Evolutionary conservation across 2,329 filamentous ascomycete genomes (phyloP).

Genomic region (Penicillium sp.): DNA sequence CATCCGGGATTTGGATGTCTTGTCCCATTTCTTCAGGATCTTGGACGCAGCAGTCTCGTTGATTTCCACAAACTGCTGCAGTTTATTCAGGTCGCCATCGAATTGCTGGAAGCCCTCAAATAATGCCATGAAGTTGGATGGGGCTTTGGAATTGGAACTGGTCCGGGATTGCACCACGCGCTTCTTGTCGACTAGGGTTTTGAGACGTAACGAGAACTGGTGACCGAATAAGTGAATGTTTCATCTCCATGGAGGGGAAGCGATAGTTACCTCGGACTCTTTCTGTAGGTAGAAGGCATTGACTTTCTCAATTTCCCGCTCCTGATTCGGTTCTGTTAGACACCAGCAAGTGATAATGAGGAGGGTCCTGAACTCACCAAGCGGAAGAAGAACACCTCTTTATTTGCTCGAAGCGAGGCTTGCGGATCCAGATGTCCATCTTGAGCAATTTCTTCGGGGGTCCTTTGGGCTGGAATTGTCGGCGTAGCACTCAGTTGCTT

Average conservation of each 20-base stretch:
- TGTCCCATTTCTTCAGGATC: slow-evolving; percentile 99
- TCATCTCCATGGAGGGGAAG: neutral
- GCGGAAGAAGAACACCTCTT: slow-evolving; percentile 98
- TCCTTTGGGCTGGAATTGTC: slow-evolving; percentile 74
- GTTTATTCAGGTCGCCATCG: slow-evolving; percentile 92
- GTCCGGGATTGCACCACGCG: slow-evolving; percentile 79
- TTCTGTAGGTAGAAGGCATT: slow-evolving; percentile 98
- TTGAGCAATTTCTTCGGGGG: slow-evolving; percentile 36
- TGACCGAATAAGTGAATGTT: neutral
- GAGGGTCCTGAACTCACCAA: slow-evolving; percentile 61
- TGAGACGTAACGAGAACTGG: slow-evolving; percentile 88
- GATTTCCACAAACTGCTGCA: slow-evolving; percentile 96
- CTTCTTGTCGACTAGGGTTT: slow-evolving; percentile 93
- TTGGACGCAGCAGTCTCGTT: slow-evolving; percentile 98
- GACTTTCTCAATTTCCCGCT: slow-evolving; percentile 97
- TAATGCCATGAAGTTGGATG: slow-evolving; percentile 89
- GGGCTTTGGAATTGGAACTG: slow-evolving; percentile 77
- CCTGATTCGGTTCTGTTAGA: slow-evolving; percentile 53
- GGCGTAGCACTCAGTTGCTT: slow-evolving; percentile 95
- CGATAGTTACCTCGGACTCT: slow-evolving; percentile 78
- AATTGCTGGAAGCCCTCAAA: slow-evolving; percentile 98
- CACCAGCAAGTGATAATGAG: neutral
- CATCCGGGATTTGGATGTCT: slow-evolving; percentile 97
- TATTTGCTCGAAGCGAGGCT: slow-evolving; percentile 89
- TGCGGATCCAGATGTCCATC: slow-evolving; percentile 68